Base-by-base conservation (phyloP, 768 basidiomycete genomes). In the Suillus luteus region DNA sequence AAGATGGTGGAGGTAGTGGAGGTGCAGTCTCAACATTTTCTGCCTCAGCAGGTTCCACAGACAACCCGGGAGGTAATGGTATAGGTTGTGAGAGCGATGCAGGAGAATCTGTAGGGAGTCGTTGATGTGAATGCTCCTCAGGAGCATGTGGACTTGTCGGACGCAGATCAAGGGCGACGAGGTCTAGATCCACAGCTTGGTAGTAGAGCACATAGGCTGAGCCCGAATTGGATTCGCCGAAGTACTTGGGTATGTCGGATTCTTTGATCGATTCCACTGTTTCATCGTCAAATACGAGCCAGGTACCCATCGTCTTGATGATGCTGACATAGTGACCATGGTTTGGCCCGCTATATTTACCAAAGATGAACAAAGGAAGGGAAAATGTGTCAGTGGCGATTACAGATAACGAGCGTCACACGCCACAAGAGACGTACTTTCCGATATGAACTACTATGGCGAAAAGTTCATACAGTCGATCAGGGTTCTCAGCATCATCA, bases 381-480 rank as follows among this genome's bases (percentile, higher is more conserved):
- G 64, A 65, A 15, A 24, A 41, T 8, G 67, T 22, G 60, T 73
- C 62, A 70, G 62, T 46, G 11, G 40, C 40, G 52, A 38, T 41
- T 44, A 63, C 49, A 60, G 57, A 60, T 59, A 54, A 60, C 40
- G 35, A 64, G 57, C 38, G 61, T 62, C 37, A 49, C 40, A 68
- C 65, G 62, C 59, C 7, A 19, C 17, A 67, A 73, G 35, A n/a
- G 54, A 88, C 93, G 72, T 77, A 96, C 96, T 87, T 92, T 84
- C 97, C 97, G 67, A 99, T 96, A 77, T 99, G 97, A n/a, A 99
- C 94, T 40, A 99, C 96, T 63, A 99, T 93, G 15, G 93, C 95
- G 74, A 96, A 98, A 33, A 99, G 85, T 74, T 93, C 88, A 78
- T 97, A 99, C 65, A 99, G 75, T 61, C 96, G 83, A 75, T 99